Evolutionary conservation across 2,329 filamentous ascomycete species (phyloP).

Genomic region (Talaromyces sp.): DNA sequence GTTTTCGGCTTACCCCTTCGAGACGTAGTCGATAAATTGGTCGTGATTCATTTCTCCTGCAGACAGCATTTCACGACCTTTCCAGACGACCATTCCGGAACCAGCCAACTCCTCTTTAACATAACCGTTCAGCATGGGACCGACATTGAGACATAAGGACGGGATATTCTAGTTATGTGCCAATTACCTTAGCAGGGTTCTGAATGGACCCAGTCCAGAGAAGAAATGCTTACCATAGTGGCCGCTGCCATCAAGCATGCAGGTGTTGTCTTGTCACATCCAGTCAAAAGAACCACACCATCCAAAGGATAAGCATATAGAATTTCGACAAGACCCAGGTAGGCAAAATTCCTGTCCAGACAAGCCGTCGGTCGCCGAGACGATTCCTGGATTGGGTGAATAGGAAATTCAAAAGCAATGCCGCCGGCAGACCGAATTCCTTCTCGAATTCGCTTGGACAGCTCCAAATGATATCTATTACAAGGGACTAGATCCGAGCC

Average conservation of each 20-base stretch:
- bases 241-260: slow-evolving; percentile 50
- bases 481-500: slow-evolving; percentile 50
- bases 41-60: slow-evolving; percentile 44
- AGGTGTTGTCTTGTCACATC: slow-evolving; percentile 52
- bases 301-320: slow-evolving; percentile 48
- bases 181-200: background rate
- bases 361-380: slow-evolving; percentile 45
- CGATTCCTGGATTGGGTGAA: slow-evolving; percentile 50
- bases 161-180: slow-evolving; percentile 41
- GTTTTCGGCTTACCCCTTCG: slow-evolving; percentile 29
- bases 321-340: slow-evolving; percentile 46
- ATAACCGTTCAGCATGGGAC: slow-evolving; percentile 51
- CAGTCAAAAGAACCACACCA: slow-evolving; percentile 48
- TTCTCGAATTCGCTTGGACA: slow-evolving; percentile 48
- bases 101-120: slow-evolving; percentile 39
- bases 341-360: slow-evolving; percentile 48
- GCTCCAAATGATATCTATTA: slow-evolving; percentile 47
- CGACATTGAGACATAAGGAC: slow-evolving; percentile 49
- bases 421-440: slow-evolving; percentile 48
- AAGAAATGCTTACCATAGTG: slow-evolving; percentile 34
- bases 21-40: slow-evolving; percentile 45
- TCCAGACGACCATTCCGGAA: slow-evolving; percentile 47
- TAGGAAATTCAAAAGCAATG: slow-evolving; percentile 50
- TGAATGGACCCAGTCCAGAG: background rate
- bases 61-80: slow-evolving; percentile 45